These are phyloP conservation scores for Spathaspora gorwiae DNA, from an alignment of 805 yeast species.

Conservation along the genomic window DNA sequence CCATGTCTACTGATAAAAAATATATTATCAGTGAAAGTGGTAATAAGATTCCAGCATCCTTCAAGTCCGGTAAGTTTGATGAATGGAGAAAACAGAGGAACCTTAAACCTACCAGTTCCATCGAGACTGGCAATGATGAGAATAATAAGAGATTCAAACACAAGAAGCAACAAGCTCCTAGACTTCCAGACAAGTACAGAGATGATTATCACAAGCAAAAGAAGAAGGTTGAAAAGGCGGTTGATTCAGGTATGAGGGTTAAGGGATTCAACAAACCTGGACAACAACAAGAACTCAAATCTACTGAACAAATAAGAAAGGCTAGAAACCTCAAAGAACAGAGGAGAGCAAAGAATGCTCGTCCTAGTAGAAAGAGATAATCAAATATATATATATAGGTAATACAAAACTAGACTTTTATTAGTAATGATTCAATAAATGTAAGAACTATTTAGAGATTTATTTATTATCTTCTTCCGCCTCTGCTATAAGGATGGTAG, in stretches of 20 bases:
- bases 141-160: constrained; percentile 59
- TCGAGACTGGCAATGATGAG: constrained; percentile 32
- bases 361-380: constrained; percentile 47
- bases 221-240: constrained; percentile 75
- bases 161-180: constrained; percentile 73
- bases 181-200: constrained; percentile 82
- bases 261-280: constrained; percentile 58
- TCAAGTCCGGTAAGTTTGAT: constrained; percentile 85
- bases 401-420: no score
- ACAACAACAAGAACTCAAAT: constrained; percentile 53
- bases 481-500: constrained; percentile 43
- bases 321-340: constrained; percentile 65
- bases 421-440: not conserved
- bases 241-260: constrained; percentile 66
- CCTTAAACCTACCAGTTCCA: constrained; percentile 51
- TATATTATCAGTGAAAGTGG: constrained; percentile 95
- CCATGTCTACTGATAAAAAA: constrained; percentile 75
- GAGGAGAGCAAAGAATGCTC: constrained; percentile 77
- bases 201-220: constrained; percentile 82
- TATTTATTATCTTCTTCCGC: constrained; percentile 24
- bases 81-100: constrained; percentile 81
- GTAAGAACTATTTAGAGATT: not conserved
- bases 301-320: constrained; percentile 76
- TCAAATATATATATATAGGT: not conserved
- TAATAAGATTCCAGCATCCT: constrained; percentile 84